Evolutionary conservation across 768 basidiomycete species (phyloP), one percentile per base, ranked within the genome.

Genomic region (Phaeolepiota aurea): DNA sequence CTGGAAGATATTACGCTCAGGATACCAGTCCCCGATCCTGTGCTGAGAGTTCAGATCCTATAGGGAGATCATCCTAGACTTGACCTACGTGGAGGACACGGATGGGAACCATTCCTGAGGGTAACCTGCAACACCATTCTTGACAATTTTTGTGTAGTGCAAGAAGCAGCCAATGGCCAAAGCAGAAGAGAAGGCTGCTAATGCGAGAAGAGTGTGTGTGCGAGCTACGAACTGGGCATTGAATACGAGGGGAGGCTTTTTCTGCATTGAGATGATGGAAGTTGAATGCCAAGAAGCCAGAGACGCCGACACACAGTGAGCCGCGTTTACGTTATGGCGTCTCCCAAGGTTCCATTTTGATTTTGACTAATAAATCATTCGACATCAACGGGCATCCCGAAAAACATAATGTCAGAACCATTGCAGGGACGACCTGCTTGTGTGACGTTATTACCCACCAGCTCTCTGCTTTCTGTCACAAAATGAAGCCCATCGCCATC

Each of bases 101-200:
- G 87, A 90, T 4, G 91, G 91, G 48, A 87, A 87, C 85, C 85
- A 92, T 54, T 94, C 90, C 36, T 88, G 63, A 0, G 90, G 90
- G 52, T 83, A 93, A 11, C 72, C 79, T 37, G 84, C 83, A 9
- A 92, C 73, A 11, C 70, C 76, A 54, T 94, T 94, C 65, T 85
- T 87, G 25, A 90, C 87, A 20, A 94, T 78, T 54, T 83, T 82
- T 48, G 75, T 73, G 65, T 83, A 92, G 55, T 91, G 85, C n/a
- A 86, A 68, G 0, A 67, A 52, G 48, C 72, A 77, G 0, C 79
- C 88, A 21, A 89, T 49, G 16, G 68, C 41, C 20, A 94, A 67
- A 1, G 89, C 84, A 3, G 64, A 54, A 18, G 59, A 20, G 54
- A 92, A 92, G 0, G 89, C 87, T 3, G 67, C 49, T 37, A 69